A percentile compares a stretch with the other conserved stretches of the same genome.
phyloP scores from a whole-genome alignment of 1,284 basidiomycete genomes.

The Ceratobasidium sp. region DNA sequence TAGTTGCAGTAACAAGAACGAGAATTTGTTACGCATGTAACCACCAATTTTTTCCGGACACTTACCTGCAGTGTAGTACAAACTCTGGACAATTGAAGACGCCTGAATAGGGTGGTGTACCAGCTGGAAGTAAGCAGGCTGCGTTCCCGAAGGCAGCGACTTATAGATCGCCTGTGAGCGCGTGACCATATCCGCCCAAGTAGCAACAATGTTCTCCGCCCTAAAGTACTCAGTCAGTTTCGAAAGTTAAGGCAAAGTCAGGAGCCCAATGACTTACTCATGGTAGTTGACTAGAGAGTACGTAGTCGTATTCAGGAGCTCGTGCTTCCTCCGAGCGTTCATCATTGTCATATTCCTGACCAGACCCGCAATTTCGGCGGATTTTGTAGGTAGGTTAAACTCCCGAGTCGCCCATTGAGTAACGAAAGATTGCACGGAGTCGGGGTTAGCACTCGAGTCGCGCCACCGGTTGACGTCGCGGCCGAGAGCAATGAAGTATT shows the following conservation, averaged over 20 bases:
- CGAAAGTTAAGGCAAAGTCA: neutral
- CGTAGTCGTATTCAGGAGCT: conserved; percentile 72
- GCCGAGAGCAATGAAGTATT: conserved; percentile 75
- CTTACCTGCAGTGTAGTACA: conserved; percentile 68
- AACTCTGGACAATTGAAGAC: conserved; percentile 67
- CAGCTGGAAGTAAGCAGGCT: conserved; percentile 76
- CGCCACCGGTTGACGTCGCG: conserved; percentile 62
- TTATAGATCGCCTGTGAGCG: conserved; percentile 71
- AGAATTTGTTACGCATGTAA: conserved; percentile 1
- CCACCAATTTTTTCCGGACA: neutral
- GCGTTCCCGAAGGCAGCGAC: conserved; percentile 60
- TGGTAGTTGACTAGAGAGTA: conserved; percentile 75
- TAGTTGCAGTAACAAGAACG: conserved; percentile 47
- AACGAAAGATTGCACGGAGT: conserved; percentile 69
- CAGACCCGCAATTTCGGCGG: conserved; percentile 64
- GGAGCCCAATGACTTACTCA: conserved; percentile 64
- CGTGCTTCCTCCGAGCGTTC: conserved; percentile 75
- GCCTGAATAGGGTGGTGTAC: conserved; percentile 74
- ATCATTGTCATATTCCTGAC: conserved; percentile 71
- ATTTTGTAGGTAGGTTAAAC: conserved; percentile 65
- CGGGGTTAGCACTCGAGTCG: conserved; percentile 62
- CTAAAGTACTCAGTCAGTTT: conserved; percentile 54
- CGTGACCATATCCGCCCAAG: conserved; percentile 65
- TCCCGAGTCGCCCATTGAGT: conserved; percentile 73
- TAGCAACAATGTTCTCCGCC: conserved; percentile 67